phyloP scores from a whole-genome alignment of 352 stramenopile genomes.

The Blastocystis sp. region DNA sequence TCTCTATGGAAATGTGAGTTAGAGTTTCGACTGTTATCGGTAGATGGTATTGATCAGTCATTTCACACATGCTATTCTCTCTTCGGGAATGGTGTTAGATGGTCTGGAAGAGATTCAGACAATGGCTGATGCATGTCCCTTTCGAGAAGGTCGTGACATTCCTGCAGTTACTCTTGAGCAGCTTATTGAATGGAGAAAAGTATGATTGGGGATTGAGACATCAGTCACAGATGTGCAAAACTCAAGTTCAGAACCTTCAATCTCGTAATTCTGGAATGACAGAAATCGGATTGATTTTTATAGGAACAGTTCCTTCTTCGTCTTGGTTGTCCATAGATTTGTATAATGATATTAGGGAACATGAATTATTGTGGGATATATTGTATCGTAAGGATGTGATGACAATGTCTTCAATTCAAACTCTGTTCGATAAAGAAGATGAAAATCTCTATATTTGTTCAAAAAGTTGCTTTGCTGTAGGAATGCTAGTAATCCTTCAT shows the following conservation, averaged over 20 bases:
- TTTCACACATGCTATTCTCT: not conserved
- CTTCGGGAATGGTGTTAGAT: not conserved
- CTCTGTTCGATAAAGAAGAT: not conserved
- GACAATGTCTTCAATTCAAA: not conserved
- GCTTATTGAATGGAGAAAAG: not conserved
- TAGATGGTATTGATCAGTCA: slow-evolving; percentile 1
- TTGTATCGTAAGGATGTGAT: not conserved
- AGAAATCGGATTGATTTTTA: not conserved
- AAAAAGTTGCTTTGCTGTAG: not conserved
- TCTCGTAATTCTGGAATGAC: not conserved
- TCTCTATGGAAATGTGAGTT: not conserved
- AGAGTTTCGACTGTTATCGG: too few species aligned
- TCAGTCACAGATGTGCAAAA: not conserved
- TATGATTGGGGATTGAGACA: not conserved
- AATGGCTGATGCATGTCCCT: slow-evolving; percentile 5
- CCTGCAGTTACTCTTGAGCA: not conserved
- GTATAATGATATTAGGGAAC: not conserved
- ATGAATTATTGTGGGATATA: slow-evolving; percentile 3
- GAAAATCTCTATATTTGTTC: not conserved
- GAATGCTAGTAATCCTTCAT: not conserved
- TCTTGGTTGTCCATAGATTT: not conserved
- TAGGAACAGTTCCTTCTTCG: not conserved
- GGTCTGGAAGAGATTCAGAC: not conserved
- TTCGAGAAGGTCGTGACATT: not conserved
- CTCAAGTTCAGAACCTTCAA: not conserved